Percentiles rank a stretch among this genome's conserved stretches.
Conservation (phyloP, 371 early-diverging fungal species). For the Actinomortierella ambigua region DNA sequence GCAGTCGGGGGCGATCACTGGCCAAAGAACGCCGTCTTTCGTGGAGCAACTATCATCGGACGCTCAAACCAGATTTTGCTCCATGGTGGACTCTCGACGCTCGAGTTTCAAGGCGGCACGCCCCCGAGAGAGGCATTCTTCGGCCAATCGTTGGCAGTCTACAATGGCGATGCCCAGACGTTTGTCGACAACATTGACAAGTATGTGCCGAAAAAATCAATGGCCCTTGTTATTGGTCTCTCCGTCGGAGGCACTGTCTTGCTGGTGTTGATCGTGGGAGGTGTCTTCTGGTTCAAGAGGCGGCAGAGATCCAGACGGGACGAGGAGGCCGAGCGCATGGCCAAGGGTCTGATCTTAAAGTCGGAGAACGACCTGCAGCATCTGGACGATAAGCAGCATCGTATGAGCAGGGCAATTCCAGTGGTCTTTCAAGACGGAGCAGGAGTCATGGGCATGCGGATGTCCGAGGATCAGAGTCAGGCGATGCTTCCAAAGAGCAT, state of each 20-base stretch:
- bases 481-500: too few species aligned
- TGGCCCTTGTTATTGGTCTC: conserved; percentile 28
- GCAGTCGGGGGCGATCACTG: neutral
- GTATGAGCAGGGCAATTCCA: too few species aligned
- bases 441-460: too few species aligned
- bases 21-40: conserved; percentile 33
- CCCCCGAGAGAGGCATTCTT: conserved; percentile 4
- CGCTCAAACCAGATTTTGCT: conserved; percentile 25
- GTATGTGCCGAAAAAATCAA: conserved; percentile 20
- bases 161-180: conserved; percentile 18
- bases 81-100: conserved; percentile 25
- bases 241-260: conserved; percentile 19
- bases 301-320: conserved; percentile 8
- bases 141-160: conserved; percentile 20
- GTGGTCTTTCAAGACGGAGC: too few species aligned
- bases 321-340: conserved; percentile 30
- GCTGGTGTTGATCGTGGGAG: conserved; percentile 9
- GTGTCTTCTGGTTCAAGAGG: conserved; percentile 18
- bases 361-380: conserved; percentile 29
- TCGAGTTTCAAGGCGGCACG: conserved; percentile 8
- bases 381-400: too few species aligned
- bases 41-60: conserved; percentile 28
- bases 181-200: conserved; percentile 17
- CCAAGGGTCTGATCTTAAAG: conserved; percentile 38
- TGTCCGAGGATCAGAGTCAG: too few species aligned